phyloP scores from a whole-genome alignment of 371 early-diverging fungal species.

The Chytridiales sp. region DNA sequence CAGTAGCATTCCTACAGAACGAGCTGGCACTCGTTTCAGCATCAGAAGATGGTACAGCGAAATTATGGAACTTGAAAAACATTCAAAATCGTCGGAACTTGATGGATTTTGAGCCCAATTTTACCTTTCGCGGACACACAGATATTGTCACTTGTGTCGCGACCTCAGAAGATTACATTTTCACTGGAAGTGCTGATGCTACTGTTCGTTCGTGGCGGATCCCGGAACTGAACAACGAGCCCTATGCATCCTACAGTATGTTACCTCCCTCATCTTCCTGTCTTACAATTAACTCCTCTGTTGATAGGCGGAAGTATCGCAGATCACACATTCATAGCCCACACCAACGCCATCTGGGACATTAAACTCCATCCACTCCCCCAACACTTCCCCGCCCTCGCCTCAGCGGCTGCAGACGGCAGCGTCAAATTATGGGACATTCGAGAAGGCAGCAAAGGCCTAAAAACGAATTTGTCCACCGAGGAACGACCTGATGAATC shows the following conservation, averaged over 20 bases:
- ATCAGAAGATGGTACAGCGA: conserved; percentile 83
- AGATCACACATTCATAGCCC: conserved; percentile 68
- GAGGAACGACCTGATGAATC: background rate
- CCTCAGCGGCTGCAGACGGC: conserved; percentile 80
- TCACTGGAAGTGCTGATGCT: conserved; percentile 74
- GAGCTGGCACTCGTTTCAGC: conserved; percentile 67
- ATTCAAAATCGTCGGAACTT: conserved; percentile 42
- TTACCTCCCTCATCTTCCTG: background rate
- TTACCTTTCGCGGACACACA: conserved; percentile 81
- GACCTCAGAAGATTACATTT: conserved; percentile 61
- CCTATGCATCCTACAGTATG: conserved; percentile 40
- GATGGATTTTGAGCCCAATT: conserved; percentile 68
- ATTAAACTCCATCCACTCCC: conserved; percentile 64
- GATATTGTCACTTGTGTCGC: conserved; percentile 67
- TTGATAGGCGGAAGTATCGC: background rate
- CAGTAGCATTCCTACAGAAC: conserved; percentile 66
- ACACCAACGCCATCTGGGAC: conserved; percentile 87
- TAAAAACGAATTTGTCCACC: conserved; percentile 26
- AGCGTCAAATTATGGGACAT: conserved; percentile 80
- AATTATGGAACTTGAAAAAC: conserved; percentile 61
- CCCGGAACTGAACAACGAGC: conserved; percentile 57
- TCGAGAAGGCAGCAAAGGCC: conserved; percentile 1
- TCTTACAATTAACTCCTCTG: background rate
- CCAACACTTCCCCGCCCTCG: conserved; percentile 40
- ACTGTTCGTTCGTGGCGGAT: conserved; percentile 74